Percentiles rank a stretch among this genome's conserved stretches.
These are phyloP conservation scores for Cryptosporidium bovis DNA, from an alignment of 169 alveolate species.

Conservation along the genomic window DNA sequence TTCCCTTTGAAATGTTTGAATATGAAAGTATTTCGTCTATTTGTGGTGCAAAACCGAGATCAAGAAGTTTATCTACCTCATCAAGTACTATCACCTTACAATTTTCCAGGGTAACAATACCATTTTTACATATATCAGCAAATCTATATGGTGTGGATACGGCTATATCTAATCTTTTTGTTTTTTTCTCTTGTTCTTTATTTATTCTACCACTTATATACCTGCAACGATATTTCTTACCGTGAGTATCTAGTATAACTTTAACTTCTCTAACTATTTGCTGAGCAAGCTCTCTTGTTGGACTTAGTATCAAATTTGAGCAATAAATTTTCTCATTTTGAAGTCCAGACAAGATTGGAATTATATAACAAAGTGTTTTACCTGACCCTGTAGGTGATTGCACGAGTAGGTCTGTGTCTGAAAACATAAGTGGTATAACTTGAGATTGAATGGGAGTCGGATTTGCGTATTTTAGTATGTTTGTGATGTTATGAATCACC, in stretches of 20 bases:
- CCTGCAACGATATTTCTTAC: constrained; percentile 58
- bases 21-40: constrained; percentile 77
- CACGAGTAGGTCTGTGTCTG: constrained; percentile 83
- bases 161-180: constrained; percentile 72
- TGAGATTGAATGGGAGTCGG: constrained; percentile 88
- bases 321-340: constrained; percentile 43
- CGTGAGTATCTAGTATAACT: constrained; percentile 62
- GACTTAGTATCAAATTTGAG: constrained; percentile 83
- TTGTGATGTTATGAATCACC: constrained; percentile 26
- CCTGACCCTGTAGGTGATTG: constrained; percentile 92
- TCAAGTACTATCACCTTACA: constrained; percentile 83
- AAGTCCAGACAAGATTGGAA: constrained; percentile 84
- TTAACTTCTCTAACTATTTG: constrained; percentile 83
- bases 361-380: constrained; percentile 89
- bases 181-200: constrained; percentile 30
- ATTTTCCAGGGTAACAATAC: constrained; percentile 74
- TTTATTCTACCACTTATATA: constrained; percentile 55
- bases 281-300: constrained; percentile 90
- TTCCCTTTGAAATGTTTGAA: constrained; percentile 68
- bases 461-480: constrained; percentile 48
- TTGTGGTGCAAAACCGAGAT: constrained; percentile 82
- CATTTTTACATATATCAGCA: constrained; percentile 78
- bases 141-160: constrained; percentile 80
- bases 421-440: constrained; percentile 82
- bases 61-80: constrained; percentile 86